Percentiles rank a stretch among this genome's conserved stretches.
Conservation (phyloP, 2,329 filamentous ascomycete genomes). For the Clonostachys rosea region DNA sequence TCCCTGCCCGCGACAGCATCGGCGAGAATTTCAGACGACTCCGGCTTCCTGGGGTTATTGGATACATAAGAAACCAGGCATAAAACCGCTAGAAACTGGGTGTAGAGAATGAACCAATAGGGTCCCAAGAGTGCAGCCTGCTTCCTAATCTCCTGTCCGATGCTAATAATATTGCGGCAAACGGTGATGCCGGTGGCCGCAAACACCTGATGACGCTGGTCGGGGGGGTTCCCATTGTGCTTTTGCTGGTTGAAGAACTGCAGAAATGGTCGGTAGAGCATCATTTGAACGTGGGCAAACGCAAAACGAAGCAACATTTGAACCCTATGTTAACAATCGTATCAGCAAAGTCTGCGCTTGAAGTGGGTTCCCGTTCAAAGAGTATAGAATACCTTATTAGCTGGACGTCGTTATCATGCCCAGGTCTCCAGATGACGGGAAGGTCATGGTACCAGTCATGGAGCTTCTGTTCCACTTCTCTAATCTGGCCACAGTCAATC, state of each 20-base stretch:
- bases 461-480: conserved; percentile 60
- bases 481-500: conserved; percentile 59
- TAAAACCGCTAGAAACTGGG: conserved; percentile 78
- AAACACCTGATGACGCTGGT: conserved; percentile 75
- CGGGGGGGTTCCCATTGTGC: conserved; percentile 50
- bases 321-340: conserved; percentile 29
- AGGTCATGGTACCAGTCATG: conserved; percentile 61
- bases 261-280: conserved; percentile 80
- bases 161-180: conserved; percentile 71
- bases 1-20: conserved; percentile 84
- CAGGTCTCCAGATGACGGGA: conserved; percentile 73
- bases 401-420: conserved; percentile 68
- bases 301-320: conserved; percentile 74
- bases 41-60: conserved; percentile 72
- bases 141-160: conserved; percentile 72
- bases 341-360: background rate
- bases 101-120: conserved; percentile 85
- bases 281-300: conserved; percentile 77
- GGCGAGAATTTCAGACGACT: conserved; percentile 73
- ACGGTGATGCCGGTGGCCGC: conserved; percentile 58
- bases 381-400: conserved; percentile 43
- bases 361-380: background rate
- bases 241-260: conserved; percentile 72
- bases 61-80: conserved; percentile 76
- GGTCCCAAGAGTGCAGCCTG: conserved; percentile 70